These are phyloP conservation scores for Trichoderma asperelloides DNA, from an alignment of 495 filamentous ascomycete species.

Conservation along the genomic window DNA sequence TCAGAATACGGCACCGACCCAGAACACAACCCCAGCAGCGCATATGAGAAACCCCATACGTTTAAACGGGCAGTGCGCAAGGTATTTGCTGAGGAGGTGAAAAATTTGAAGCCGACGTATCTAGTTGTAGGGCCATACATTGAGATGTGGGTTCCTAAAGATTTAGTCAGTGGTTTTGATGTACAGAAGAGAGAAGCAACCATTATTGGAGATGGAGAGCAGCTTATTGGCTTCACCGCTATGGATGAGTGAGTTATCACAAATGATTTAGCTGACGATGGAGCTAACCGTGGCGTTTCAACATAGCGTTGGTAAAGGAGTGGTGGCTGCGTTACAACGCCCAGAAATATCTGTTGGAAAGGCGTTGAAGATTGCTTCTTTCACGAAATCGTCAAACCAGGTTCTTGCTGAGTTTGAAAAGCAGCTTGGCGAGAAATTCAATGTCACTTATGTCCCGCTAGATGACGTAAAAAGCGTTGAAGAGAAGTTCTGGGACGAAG, in stretches of 20 bases:
- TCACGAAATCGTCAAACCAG: conserved; percentile 51
- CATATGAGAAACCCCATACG: conserved; percentile 58
- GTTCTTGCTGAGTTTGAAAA: conserved; percentile 58
- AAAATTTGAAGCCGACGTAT: conserved; percentile 53
- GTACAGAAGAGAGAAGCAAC: conserved; percentile 45
- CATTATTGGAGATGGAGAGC: conserved; percentile 49
- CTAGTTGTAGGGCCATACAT: conserved; percentile 64
- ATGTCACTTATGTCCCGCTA: conserved; percentile 44
- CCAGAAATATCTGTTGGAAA: conserved; percentile 43
- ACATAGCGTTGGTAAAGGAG: conserved; percentile 54
- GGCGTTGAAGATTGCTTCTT: conserved; percentile 60
- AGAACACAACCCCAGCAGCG: conserved; percentile 51
- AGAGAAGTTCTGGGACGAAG: conserved; percentile 43
- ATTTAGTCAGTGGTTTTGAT: conserved; percentile 45
- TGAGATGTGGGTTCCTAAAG: conserved; percentile 48
- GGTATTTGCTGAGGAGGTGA: conserved; percentile 41
- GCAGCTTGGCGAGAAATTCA: conserved; percentile 50
- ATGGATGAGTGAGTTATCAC: conserved; percentile 52
- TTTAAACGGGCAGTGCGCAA: conserved; percentile 57
- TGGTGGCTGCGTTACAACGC: conserved; percentile 48
- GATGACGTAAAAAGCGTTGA: conserved; percentile 45
- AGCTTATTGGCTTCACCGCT: conserved; percentile 52
- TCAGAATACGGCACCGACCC: conserved; percentile 71
- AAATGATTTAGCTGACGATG: neutral
- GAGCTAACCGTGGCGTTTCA: conserved; percentile 8